Conservation (phyloP, 1,284 basidiomycete genomes). For the Boletus holoroseus region DNA sequence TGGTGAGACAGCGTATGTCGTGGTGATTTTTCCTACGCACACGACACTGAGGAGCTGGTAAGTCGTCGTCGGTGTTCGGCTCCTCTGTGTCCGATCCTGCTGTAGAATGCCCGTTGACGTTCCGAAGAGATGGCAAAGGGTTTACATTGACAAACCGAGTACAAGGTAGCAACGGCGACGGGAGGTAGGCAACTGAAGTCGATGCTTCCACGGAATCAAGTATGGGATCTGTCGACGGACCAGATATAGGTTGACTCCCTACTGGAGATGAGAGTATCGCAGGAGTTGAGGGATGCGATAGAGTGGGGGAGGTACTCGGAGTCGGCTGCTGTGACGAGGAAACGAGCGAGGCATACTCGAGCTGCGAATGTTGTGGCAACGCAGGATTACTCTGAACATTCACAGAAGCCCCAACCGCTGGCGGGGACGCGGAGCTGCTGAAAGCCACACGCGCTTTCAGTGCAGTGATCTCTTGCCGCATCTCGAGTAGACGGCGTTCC, state of each 20-base stretch:
- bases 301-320: constrained; percentile 31
- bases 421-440: constrained; percentile 21
- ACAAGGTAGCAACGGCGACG: constrained; percentile 15
- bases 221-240: constrained; percentile 1
- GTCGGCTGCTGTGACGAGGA: constrained; percentile 30
- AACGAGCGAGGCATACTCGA: constrained; percentile 13
- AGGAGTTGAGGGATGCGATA: constrained; percentile 29
- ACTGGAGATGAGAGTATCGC: constrained; percentile 3
- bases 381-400: neutral
- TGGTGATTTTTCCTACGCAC: constrained; percentile 52
- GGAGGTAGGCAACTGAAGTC: constrained; percentile 2
- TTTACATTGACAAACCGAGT: constrained; percentile 24
- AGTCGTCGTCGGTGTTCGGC: constrained; percentile 33
- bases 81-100: constrained; percentile 36
- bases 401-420: constrained; percentile 4
- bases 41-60: constrained; percentile 31
- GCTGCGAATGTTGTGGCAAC: constrained; percentile 12
- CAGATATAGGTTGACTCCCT: constrained; percentile 1
- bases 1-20: constrained; percentile 57
- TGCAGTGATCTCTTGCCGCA: constrained; percentile 53
- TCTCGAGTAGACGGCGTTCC: constrained; percentile 51
- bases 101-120: constrained; percentile 34
- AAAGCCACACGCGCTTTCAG: constrained; percentile 44
- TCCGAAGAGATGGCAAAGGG: constrained; percentile 18
- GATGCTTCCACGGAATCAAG: constrained; percentile 11